Evolutionary conservation across 352 stramenopile genomes (phyloP), one percentile per base, ranked within the genome.

Genomic region (Elongisporangium prolatum): DNA sequence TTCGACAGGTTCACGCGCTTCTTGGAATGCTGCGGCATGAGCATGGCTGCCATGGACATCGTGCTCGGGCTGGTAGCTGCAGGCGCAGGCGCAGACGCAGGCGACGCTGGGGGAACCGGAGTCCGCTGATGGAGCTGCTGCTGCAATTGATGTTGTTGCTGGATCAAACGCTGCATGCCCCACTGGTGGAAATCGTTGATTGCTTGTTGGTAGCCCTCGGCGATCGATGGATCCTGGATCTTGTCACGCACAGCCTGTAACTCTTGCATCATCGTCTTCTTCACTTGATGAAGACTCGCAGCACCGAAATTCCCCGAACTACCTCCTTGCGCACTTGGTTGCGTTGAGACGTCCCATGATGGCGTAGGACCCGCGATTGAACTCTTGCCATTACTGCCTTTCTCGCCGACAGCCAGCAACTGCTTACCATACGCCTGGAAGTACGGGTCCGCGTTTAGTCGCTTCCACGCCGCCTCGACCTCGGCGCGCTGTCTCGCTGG

Each of bases 1-100:
- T 89, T 91, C 3, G 81, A 88, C 24, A 95, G 54, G 56, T 84
- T 95, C 25, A 81, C 77, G 9, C 85, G 81, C 56, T 87, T 90
- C 70, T 89, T 94, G 8, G 68, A 69, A 22, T 68, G 48, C 53
- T 50, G 20, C 11, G 25, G 51, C 18, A 34, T 7, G 25, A 57
- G 28, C 25, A 71, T 52, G 16, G 59, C 57, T 18, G 57, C 53
- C 38, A 73, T 57, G 11, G 68, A 68, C 51, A 73, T 52, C 5
- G 59, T 28, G 18, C 58, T 56, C 21, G 65, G 37, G 13, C 56
- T 50, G 11, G 70, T 57, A 17, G 61, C 16, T 18, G 20, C 8
- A 4, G 47, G 49, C 50, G 4, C 0, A 40, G 14, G 14, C 48
- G 52, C 16, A 48, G 52, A 14, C 50, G 13, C 5, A 21, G 22